phyloP scores from a whole-genome alignment of 2,329 filamentous ascomycete species.

The Cytospora leucostoma region DNA sequence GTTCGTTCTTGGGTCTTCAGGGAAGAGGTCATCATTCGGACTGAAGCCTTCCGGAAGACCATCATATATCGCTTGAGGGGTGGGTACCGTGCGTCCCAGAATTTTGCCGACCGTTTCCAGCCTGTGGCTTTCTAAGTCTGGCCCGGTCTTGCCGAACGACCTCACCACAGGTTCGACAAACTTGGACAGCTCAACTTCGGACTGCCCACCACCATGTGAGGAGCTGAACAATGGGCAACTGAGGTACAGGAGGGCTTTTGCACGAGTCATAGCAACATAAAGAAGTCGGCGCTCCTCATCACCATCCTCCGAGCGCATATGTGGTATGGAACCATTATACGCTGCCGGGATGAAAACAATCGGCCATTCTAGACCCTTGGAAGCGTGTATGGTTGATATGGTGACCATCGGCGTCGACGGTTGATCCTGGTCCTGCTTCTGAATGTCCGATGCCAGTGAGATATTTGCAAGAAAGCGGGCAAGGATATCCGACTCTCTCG shows the following conservation, averaged over 20 bases:
- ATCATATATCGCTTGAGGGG: constrained; percentile 55
- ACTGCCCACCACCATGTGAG: constrained; percentile 50
- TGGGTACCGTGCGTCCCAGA: constrained; percentile 63
- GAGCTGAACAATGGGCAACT: constrained; percentile 74
- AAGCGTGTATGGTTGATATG: constrained; percentile 93
- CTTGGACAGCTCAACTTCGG: constrained; percentile 64
- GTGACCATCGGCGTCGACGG: constrained; percentile 69
- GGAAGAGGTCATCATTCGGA: constrained; percentile 68
- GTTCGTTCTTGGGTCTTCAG: constrained; percentile 55
- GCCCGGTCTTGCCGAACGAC: constrained; percentile 61
- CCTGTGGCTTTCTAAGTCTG: constrained; percentile 64
- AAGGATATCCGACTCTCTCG: constrained; percentile 63
- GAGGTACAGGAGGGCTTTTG: constrained; percentile 81
- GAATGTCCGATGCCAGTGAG: constrained; percentile 77
- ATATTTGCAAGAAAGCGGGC: constrained; percentile 88
- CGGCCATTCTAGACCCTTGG: constrained; percentile 96
- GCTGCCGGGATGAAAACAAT: constrained; percentile 90
- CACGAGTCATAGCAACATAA: constrained; percentile 96
- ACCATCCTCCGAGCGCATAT: constrained; percentile 79
- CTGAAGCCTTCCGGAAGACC: constrained; percentile 55
- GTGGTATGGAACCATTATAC: constrained; percentile 88
- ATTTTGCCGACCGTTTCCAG: constrained; percentile 72
- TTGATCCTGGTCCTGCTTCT: constrained; percentile 61
- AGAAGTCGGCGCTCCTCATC: constrained; percentile 87
- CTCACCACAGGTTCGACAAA: constrained; percentile 66